Conservation (phyloP, 78 protist genomes). For the Dictyostelium brefeldianum region DNA sequence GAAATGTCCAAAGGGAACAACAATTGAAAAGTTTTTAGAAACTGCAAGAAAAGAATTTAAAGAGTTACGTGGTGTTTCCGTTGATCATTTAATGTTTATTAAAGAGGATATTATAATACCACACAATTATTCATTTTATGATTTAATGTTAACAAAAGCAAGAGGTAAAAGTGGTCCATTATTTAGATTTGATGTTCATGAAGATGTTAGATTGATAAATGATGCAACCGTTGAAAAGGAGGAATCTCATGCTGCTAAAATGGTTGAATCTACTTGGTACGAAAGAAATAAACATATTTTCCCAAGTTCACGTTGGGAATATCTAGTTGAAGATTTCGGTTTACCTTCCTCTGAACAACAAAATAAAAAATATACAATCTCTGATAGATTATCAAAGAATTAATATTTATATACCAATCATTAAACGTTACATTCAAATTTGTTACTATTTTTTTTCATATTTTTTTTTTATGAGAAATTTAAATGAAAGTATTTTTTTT, state of each 20-base stretch:
- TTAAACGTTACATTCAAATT: neutral
- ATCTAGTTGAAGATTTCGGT: constrained; percentile 79
- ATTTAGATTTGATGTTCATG: constrained; percentile 94
- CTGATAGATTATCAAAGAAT: constrained; percentile 39
- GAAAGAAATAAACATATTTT: constrained; percentile 95
- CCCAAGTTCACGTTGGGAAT: constrained; percentile 94
- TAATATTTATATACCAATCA: neutral
- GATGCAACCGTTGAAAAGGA: constrained; percentile 94
- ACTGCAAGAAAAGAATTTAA: constrained; percentile 73
- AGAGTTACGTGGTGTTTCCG: constrained; percentile 77
- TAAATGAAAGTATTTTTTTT: no score
- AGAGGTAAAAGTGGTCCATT: constrained; percentile 96
- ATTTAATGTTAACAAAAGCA: constrained; percentile 90
- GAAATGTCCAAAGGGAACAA: constrained; percentile 83
- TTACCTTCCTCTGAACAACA: neutral
- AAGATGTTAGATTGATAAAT: constrained; percentile 90
- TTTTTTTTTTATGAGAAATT: no score
- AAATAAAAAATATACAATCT: constrained; percentile 41
- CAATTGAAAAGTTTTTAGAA: constrained; percentile 86
- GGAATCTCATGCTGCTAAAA: constrained; percentile 94
- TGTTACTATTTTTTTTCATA: no score
- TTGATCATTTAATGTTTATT: constrained; percentile 91
- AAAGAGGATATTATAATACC: constrained; percentile 97
- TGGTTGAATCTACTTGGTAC: constrained; percentile 90
- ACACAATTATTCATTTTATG: constrained; percentile 93